Evolutionary conservation across 371 early-diverging fungal species (phyloP), one percentile per base, ranked within the genome.

Genomic region (Mucor velutinosus): DNA sequence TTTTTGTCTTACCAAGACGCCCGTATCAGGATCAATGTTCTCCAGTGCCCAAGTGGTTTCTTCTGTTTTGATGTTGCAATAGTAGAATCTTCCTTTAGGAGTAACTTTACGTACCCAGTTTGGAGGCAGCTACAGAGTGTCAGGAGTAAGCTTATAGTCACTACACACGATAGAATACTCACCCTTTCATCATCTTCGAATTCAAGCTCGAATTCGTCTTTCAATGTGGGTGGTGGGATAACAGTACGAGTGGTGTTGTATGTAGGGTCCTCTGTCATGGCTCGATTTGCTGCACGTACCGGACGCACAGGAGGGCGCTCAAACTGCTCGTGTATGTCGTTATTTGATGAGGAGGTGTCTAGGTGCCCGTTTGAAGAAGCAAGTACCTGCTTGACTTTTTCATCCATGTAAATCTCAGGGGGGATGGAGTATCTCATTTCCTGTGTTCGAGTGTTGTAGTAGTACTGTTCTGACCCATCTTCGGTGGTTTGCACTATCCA

Each of bases 61-160:
- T 61, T 93, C 90, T 5, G 93, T 92, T 33, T 89, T 77, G 35
- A 89, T 73, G 75, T 95, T 94, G 74, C 84, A 93, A 71, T 86
- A 94, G 75, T 93, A 95, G 15, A 81, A 81, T 59, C 88, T 83
- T 11, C 93, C 93, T 61, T 89, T 82, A 17, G 89, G 69, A 59
- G 87, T 74, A 35, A 70, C 67, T 68, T 89, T 88, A 19, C 81
- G 76, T 32, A 79, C 80, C 92, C 88, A 94, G 76, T 81, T 81
- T 45, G 81, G 87, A 33, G 87, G 90, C 39, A 85, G 77, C 79
- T 76, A 51, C 15, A 56, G 23, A 58, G 30, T 25, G n/a, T 45
- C 19, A 21, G 11, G 10, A 56, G 15, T 47, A 37, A 39, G 12
- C 29, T 29, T 2, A 19, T 32, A 27, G 25, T 10, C n/a, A 21